Base-by-base conservation (phyloP, 805 yeast genomes). In the Wickerhamiella nectarea region DNA sequence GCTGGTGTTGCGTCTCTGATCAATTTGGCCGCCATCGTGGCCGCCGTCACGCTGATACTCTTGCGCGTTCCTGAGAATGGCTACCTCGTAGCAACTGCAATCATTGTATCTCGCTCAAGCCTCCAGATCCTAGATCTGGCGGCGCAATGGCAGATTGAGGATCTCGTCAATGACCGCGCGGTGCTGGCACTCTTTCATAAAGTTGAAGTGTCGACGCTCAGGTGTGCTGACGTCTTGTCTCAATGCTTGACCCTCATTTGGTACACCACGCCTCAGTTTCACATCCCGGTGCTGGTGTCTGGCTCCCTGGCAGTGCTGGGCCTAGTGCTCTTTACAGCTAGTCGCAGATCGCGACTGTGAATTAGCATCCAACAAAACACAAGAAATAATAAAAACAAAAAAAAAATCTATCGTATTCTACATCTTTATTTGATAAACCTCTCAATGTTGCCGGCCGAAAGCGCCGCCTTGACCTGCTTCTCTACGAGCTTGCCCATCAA, bases 401-500 rank as follows among this genome's bases (percentile, higher is more conserved):
- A n/a, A n/a, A n/a, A n/a, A n/a, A n/a, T n/a, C n/a, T n/a, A n/a
- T n/a, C n/a, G n/a, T n/a, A n/a, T n/a, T n/a, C n/a, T n/a, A n/a
- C n/a, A n/a, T n/a, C n/a, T 7, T n/a, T 34, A 15, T 14, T 10
- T 34, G 5, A 34, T 10, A 39, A 39, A 39, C 14, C 31, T 14
- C 14, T 29, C 29, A 14, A 39, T 39, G 11, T 33, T 33, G 20
- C 31, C 29, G 2, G 36, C 25, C 19, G 20, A n/a, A 11, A 80
- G 79, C 40, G 70, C 67, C 47, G 70, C 68, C 48, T 49, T 72
- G 43, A 91, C 80, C 63, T 89, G 97, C 60, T 84, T 78, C 57
- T 84, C 95, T 45, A 89, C 75, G 47, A 86, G 70, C 64, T 91
- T 91, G 15, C 97, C 98, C 33, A 89, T 81, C 41, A 89, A 67